These are phyloP conservation scores for Elasticomyces elasticus DNA, from an alignment of 495 filamentous ascomycete genomes.

Conservation along the genomic window DNA sequence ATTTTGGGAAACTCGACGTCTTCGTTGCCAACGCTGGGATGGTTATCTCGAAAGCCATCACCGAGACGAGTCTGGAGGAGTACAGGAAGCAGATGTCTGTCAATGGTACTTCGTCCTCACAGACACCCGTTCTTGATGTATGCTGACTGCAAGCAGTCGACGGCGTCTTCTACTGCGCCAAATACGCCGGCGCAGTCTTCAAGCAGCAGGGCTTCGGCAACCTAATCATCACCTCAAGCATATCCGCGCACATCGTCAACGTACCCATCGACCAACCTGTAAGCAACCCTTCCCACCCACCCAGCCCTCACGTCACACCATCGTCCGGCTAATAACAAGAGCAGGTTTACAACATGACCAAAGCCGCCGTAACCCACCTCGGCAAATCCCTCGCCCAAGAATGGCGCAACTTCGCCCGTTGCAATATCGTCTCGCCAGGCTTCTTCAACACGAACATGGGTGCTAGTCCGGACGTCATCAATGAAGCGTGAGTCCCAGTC, in stretches of 20 bases:
- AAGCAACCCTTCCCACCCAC: not conserved
- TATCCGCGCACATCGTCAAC: constrained; percentile 30
- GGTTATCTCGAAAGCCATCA: constrained; percentile 42
- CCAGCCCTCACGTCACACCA: not conserved
- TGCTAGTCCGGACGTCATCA: constrained; percentile 24
- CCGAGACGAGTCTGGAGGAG: constrained; percentile 39
- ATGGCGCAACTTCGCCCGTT: constrained; percentile 31
- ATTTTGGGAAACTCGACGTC: constrained; percentile 41
- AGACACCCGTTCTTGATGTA: not conserved
- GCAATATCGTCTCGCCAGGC: constrained; percentile 19
- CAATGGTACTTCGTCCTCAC: constrained; percentile 14
- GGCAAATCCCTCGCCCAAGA: constrained; percentile 28
- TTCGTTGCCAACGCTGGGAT: constrained; percentile 45
- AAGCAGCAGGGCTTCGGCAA: constrained; percentile 29
- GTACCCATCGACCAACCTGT: constrained; percentile 29
- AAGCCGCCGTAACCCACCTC: constrained; percentile 29
- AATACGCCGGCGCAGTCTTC: constrained; percentile 32
- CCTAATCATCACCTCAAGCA: constrained; percentile 31
- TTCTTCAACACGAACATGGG: constrained; percentile 33
- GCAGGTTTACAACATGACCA: constrained; percentile 27
- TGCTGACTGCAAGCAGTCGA: constrained; percentile 15
- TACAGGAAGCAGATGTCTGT: constrained; percentile 33
- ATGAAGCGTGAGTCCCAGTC: constrained; percentile 27
- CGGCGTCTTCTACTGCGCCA: constrained; percentile 29
- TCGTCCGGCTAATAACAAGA: not conserved